Base-by-base conservation (phyloP, 805 yeast species). In the Ogataea polymorpha region DNA sequence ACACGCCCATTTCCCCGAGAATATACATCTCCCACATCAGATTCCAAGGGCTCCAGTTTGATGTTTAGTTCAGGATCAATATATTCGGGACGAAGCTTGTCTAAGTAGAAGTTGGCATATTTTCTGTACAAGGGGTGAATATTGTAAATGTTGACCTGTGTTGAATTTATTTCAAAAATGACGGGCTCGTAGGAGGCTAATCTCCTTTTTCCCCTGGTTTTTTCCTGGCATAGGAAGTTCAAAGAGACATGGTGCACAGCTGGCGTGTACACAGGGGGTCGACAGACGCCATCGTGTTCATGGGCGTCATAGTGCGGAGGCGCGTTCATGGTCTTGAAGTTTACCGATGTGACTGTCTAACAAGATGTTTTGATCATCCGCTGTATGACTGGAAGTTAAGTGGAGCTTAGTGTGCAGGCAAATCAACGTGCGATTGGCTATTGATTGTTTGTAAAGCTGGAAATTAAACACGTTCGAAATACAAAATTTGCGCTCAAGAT, bases 121-220 rank as follows among this genome's bases (percentile, higher is more conserved):
- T 40, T 50, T 13, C 34, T 39, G 23, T 46, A 47, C 6, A 39
- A 27, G 6, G 46, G 37, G 10, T 38, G 37, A 1, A 63, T 6
- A 5, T 39, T 29, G 33, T 59, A 58, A 10, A 63, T 25, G 41
- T 59, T 58, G 17, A 63, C 43, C 29, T 54, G 59, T 1, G 67
- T 63, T 6, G 66, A 62, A 41, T 63, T 61, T 24, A 63, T 48
- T 37, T 61, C 66, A 6, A 61, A 21, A 0, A 63, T 27, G 3
- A 55, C 47, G 1, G 67, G 66, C 17, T 42, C 24, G 32, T 46
- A 53, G 3, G 23, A 10, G 24, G 21, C 7, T 18, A 21, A 6
- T 7, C 14, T 18, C n/a, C 27, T 24, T 11, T 25, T 23, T 23
- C 17, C 8, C 29, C 15, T 6, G 6, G 28, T 21, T 6, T 28